Evolutionary conservation across 108 stramenopile species (phyloP), one percentile per base, ranked within the genome.

Genomic region (Mayamaea pseudoterrestris): DNA sequence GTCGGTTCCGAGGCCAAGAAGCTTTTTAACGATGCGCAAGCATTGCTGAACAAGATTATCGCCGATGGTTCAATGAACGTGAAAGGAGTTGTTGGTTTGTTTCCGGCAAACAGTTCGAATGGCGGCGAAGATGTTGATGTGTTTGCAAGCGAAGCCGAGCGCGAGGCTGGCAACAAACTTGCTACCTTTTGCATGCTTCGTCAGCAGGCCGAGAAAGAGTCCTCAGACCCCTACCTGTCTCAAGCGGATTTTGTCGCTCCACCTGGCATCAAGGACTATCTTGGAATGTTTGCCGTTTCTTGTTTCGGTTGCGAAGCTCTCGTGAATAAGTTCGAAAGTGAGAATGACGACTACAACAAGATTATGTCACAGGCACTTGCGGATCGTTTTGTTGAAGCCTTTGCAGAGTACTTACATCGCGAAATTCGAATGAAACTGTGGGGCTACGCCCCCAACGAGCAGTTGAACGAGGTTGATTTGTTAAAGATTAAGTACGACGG

Each of bases 221-320:
- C 73, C 21, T 88, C 90, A 9, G 95, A 98, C 41, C 92, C 95
- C 2, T 96, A 90, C 73, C 47, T 98, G 31, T 85, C 83, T 42
- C 94, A 93, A 61, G 90, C 95, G 7, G 98, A 99, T 71, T 99
- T 98, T 58, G 83, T 99, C 54, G 96, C 98, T n/a, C 94, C 96
- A 25, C 61, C 69, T 54, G 98, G 97, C 18, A 76, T 88, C 64
- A 79, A 73, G 44, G 97, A 98, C 63, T 79, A 98, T 54, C 43
- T 98, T 50, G 97, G 95, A 27, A 91, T 93, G 87, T 98, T 98
- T 62, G 97, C 97, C 22, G 94, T 98, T 5, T 87, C 93, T 18
- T 95, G 93, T 65, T 88, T 96, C 65, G 97, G 97, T 8, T 92
- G 90, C 44, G 97, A 98, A 6, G 89, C 55, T 23, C 69, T 90